These are phyloP conservation scores for Cudoniella acicularis DNA, from an alignment of 495 filamentous ascomycete genomes.

Conservation along the genomic window DNA sequence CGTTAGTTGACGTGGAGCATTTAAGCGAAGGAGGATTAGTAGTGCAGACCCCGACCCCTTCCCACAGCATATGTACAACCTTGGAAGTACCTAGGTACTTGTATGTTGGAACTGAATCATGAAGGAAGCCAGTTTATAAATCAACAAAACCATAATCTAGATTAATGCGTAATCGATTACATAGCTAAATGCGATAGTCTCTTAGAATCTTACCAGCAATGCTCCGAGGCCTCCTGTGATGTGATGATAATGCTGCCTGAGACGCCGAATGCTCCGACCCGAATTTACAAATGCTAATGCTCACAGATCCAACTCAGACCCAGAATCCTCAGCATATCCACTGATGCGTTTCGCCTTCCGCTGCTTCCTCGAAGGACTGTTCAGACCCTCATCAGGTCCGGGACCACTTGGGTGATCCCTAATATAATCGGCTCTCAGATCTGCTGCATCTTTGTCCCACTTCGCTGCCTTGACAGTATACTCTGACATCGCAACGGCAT, in stretches of 20 bases:
- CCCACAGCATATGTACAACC: neutral
- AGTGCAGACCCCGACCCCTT: neutral
- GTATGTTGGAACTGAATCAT: neutral
- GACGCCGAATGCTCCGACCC: constrained; percentile 6
- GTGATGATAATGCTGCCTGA: neutral
- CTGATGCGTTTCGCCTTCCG: constrained; percentile 25
- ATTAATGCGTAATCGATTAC: neutral
- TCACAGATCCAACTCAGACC: constrained; percentile 20
- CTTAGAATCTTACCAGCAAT: neutral
- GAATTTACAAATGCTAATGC: constrained; percentile 13
- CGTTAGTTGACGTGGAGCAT: neutral
- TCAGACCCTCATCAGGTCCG: constrained; percentile 29
- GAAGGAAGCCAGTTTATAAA: neutral
- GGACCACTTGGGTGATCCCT: constrained; percentile 50
- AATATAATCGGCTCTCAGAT: constrained; percentile 61
- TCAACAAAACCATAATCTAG: neutral
- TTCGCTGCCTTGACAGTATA: constrained; percentile 56
- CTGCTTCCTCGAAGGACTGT: constrained; percentile 23
- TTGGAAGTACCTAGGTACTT: too few species aligned
- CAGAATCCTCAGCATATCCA: constrained; percentile 29
- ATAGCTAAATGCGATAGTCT: neutral
- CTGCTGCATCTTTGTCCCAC: constrained; percentile 65
- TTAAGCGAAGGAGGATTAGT: neutral
- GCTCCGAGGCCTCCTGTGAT: neutral
- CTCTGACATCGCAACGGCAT: constrained; percentile 50